Evolutionary conservation across 2,329 filamentous ascomycete genomes (phyloP).

Genomic region (Fusarium newnesense): DNA sequence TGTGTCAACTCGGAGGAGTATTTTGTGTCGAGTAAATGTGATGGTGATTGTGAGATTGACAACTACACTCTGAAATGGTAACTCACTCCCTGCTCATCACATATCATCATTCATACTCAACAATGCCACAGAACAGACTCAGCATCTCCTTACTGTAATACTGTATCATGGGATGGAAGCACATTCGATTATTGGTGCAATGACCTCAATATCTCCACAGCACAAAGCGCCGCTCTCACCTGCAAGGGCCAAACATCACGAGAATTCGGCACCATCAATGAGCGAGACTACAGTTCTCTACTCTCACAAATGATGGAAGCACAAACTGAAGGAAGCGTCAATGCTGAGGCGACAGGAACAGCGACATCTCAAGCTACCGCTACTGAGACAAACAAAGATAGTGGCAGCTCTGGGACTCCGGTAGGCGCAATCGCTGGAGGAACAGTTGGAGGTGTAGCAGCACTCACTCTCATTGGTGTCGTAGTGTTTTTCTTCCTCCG

Average conservation of each 20-base stretch:
- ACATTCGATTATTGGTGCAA: slow-evolving; percentile 24
- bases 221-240: slow-evolving; percentile 19
- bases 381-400: not conserved
- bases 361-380: not conserved
- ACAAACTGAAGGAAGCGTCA: not conserved
- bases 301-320: not conserved
- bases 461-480: not conserved
- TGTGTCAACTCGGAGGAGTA: slow-evolving; percentile 25
- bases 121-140: not conserved
- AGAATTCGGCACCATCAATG: slow-evolving; percentile 1
- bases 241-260: slow-evolving; percentile 6
- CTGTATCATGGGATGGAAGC: slow-evolving; percentile 6
- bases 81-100: not conserved
- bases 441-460: slow-evolving; percentile 8
- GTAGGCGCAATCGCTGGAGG: slow-evolving; percentile 24
- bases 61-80: slow-evolving; percentile 23
- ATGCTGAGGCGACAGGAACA: not conserved
- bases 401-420: not conserved
- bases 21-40: slow-evolving; percentile 19
- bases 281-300: slow-evolving; percentile 3
- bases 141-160: slow-evolving; percentile 14
- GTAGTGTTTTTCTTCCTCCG: slow-evolving; percentile 6
- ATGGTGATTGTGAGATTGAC: slow-evolving; percentile 21
- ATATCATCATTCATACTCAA: not conserved
- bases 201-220: slow-evolving; percentile 14